Conservation (phyloP, 805 yeast species). For the Kluyveromyces lactis region DNA sequence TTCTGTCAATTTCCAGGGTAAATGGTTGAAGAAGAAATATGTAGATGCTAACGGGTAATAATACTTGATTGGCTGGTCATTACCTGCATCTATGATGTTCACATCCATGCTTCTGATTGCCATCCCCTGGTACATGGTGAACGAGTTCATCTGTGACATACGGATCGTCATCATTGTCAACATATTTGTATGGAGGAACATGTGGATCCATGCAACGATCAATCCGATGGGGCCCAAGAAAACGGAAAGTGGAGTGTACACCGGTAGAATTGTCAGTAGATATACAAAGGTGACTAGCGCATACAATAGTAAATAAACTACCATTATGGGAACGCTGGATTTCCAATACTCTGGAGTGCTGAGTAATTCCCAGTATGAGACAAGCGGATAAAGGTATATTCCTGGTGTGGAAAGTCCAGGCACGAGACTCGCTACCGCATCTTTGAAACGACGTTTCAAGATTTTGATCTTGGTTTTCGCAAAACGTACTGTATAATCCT, state of each 20-base stretch:
- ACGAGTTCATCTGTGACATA: constrained; percentile 18
- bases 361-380: constrained; percentile 4
- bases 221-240: constrained; percentile 26
- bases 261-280: constrained; percentile 25
- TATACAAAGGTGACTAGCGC: constrained; percentile 16
- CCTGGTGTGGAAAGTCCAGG: constrained; percentile 16
- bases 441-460: constrained; percentile 8
- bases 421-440: constrained; percentile 15
- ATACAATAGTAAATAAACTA: constrained; percentile 15
- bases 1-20: constrained; percentile 20
- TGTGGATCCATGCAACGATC: constrained; percentile 21
- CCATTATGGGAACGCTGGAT: constrained; percentile 3
- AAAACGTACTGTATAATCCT: constrained; percentile 10
- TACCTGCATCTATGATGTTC: constrained; percentile 8
- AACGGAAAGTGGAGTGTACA: constrained; percentile 21
- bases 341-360: background rate
- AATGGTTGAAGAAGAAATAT: constrained; percentile 24
- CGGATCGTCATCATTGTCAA: constrained; percentile 28
- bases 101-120: constrained; percentile 9
- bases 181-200: constrained; percentile 24
- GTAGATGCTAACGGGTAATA: constrained; percentile 20
- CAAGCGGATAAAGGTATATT: constrained; percentile 20
- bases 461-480: constrained; percentile 11
- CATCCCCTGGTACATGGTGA: constrained; percentile 12
- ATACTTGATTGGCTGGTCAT: constrained; percentile 17